Evolutionary conservation across 1,139 yeast species (phyloP), one percentile per base, ranked within the genome.

Genomic region (Kluyveromyces marxianus): DNA sequence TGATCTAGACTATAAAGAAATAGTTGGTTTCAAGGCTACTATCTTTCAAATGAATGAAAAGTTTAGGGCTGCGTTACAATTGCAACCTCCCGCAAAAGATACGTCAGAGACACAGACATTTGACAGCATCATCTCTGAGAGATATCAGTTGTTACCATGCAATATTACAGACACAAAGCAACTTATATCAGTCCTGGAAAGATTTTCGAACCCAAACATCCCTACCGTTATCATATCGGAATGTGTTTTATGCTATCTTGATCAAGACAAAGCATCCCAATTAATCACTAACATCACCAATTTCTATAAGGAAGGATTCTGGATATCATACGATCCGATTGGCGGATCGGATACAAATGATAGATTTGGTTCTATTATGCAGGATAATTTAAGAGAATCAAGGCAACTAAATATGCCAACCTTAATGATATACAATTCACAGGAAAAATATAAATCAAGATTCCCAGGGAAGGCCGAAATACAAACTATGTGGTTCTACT

Each of bases 221-320:
- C 94, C 95, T 1, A 88, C 97, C 0, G 60, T 92, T 7, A 67
- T 90, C 2, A 67, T 92, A 28, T 83, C 95, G 48, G 98, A 92
- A 64, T 92, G 97, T 66, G 90, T 90, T 42, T 69, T 92, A 31
- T 92, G 97, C 61, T 92, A 92, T 59, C 63, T 87, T 50, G 74
- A 77, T 3, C 81, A 86, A 0, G 64, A 65, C 1, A 79, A 76
- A 29, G 76, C 92, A 7, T 71, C 74, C 43, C 45, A 58, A 1
- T 73, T 88, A 6, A 65, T 92, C 5, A 52, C 65, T 2, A 32
- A 50, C 0, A 28, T 68, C 3, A 37, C 44, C n/a, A 69, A 65
- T 44, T 71, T 74, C 10, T 74, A 48, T 42, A 54, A 52, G 43
- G 52, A 24, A 63, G 77, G 44, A 58, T 73, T 1, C 60, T 85